Percentiles rank a stretch among this genome's conserved stretches.
These are phyloP conservation scores for Xylaria palmicola DNA, from an alignment of 495 filamentous ascomycete species.

Conservation along the genomic window DNA sequence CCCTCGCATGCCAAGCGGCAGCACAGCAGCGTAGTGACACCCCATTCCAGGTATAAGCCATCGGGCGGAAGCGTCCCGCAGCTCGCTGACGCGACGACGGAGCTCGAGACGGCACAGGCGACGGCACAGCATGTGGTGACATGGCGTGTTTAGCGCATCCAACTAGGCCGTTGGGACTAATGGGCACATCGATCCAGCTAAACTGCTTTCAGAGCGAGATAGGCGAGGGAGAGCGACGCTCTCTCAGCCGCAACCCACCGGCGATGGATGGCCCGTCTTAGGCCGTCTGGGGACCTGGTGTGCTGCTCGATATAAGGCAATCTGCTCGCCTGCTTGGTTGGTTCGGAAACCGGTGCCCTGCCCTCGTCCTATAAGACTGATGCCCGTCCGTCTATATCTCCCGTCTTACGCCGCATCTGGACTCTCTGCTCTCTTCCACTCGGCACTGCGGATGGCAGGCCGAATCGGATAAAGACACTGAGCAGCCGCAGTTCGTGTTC, in stretches of 20 bases:
- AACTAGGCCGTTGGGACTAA: neutral
- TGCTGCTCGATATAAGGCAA: neutral
- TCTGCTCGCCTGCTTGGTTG: too few species aligned
- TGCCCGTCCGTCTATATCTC: neutral
- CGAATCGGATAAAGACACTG: constrained; percentile 10
- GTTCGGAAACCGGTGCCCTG: neutral
- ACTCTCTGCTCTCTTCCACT: neutral
- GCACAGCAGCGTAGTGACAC: neutral
- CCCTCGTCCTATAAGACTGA: neutral
- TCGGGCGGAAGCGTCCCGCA: neutral
- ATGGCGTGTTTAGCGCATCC: constrained; percentile 7
- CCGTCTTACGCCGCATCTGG: neutral
- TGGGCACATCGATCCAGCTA: neutral
- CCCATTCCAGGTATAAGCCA: neutral
- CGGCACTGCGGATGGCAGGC: neutral
- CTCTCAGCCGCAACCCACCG: constrained; percentile 7
- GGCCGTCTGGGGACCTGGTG: neutral
- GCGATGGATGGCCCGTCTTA: neutral
- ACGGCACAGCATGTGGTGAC: neutral
- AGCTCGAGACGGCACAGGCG: neutral
- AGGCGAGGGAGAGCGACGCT: too few species aligned
- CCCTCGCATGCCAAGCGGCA: constrained; percentile 3
- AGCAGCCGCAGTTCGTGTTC: constrained; percentile 1
- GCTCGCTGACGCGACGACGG: neutral
- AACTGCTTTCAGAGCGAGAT: neutral